Evolutionary conservation across 225 moss, liverwort and hornwort species (phyloP).

Genomic region (Bryoerythrophyllum caledonicum): DNA sequence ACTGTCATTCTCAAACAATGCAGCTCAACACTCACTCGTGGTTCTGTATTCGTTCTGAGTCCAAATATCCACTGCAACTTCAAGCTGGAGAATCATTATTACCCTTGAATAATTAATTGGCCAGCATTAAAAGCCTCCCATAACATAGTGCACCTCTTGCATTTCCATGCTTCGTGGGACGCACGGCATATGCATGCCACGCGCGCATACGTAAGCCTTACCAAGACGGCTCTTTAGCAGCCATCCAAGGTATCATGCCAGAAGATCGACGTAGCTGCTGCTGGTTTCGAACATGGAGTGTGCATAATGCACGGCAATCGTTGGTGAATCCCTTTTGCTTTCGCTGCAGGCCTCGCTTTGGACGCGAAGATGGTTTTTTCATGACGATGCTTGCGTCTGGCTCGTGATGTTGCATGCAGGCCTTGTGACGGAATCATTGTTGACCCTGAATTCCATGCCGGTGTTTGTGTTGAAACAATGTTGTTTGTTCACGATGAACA

Average conservation of each 20-base stretch:
- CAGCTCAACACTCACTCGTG: no score
- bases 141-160: background rate
- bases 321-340: background rate
- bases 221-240: background rate
- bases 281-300: no score
- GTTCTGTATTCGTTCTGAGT: no score
- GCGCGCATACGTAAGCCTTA: background rate
- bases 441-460: background rate
- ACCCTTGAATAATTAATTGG: background rate
- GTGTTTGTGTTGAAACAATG: background rate
- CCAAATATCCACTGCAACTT: background rate
- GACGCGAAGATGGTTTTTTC: background rate
- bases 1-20: no score
- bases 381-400: background rate
- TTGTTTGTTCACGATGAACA: background rate
- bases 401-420: background rate
- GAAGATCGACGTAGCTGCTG: background rate
- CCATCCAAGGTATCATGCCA: background rate
- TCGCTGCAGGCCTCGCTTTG: background rate
- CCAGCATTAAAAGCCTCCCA: background rate
- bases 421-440: background rate
- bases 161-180: background rate
- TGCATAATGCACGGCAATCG: background rate
- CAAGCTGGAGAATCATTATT: background rate
- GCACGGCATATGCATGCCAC: background rate